Conservation (phyloP, 371 early-diverging fungal genomes). For the Cokeromyces recurvatus region DNA sequence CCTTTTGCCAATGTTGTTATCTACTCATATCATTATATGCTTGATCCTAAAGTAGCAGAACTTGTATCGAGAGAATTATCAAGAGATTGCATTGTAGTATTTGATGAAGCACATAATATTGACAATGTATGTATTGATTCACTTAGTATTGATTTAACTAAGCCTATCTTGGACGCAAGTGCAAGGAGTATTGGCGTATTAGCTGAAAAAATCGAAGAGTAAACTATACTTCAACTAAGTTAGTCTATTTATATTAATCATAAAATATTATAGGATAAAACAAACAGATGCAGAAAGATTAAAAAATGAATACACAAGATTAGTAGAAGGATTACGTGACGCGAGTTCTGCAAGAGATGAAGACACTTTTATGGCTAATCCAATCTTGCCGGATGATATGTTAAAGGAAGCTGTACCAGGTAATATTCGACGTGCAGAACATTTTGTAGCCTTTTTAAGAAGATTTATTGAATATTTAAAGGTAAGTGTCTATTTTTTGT, state of each 20-base stretch:
- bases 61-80: constrained; percentile 92
- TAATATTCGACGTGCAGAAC: constrained; percentile 96
- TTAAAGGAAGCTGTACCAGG: constrained; percentile 96
- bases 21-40: constrained; percentile 98
- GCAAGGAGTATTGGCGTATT: constrained; percentile 74
- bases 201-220: constrained; percentile 69
- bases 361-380: constrained; percentile 73
- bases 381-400: constrained; percentile 90
- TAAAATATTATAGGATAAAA: constrained; percentile 83
- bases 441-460: constrained; percentile 96
- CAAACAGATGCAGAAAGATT: constrained; percentile 81
- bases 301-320: constrained; percentile 79
- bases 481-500: too few species aligned
- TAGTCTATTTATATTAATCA: too few species aligned
- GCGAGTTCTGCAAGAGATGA: constrained; percentile 69
- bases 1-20: constrained; percentile 96
- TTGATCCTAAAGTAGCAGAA: constrained; percentile 99
- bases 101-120: constrained; percentile 99
- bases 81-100: constrained; percentile 96
- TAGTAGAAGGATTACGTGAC: constrained; percentile 89
- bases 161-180: constrained; percentile 89
- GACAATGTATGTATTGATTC: constrained; percentile 99
- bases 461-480: constrained; percentile 99
- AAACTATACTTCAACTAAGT: constrained; percentile 9
- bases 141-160: constrained; percentile 89